Percentiles rank a stretch among this genome's conserved stretches.
phyloP scores from a whole-genome alignment of 768 basidiomycete genomes.

The Strobilomyces confusus region DNA sequence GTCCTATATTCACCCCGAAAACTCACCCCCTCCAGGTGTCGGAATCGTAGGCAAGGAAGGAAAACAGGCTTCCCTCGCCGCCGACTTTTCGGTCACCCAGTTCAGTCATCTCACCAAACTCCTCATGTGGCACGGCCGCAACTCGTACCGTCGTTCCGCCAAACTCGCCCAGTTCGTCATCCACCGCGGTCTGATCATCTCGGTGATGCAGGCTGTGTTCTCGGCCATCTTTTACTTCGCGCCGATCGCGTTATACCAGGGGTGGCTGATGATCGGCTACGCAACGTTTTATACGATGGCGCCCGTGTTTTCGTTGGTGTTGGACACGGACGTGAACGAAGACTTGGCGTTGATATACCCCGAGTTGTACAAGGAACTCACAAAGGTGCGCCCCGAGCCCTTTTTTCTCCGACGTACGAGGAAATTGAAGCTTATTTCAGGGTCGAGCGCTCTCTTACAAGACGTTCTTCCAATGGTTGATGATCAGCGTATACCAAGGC shows the following conservation, averaged over 20 bases:
- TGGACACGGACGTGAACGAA: conserved; percentile 94
- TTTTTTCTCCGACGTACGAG: not conserved
- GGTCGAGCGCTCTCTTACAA: conserved; percentile 94
- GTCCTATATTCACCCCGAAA: not conserved
- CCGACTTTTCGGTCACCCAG: conserved; percentile 97
- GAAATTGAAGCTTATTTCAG: conserved; percentile 35
- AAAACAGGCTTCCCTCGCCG: conserved; percentile 97
- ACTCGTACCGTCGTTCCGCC: conserved; percentile 96
- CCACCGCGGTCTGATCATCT: conserved; percentile 94
- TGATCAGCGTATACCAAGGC: conserved; percentile 98
- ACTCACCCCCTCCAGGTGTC: conserved; percentile 53
- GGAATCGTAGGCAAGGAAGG: conserved; percentile 99
- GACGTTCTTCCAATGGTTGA: conserved; percentile 97
- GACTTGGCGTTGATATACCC: conserved; percentile 94
- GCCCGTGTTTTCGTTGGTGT: conserved; percentile 94
- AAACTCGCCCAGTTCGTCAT: conserved; percentile 99
- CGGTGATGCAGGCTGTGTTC: conserved; percentile 96
- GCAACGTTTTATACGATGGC: conserved; percentile 98
- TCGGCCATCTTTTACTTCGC: conserved; percentile 91
- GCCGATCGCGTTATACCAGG: conserved; percentile 96
- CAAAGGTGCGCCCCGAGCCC: conserved; percentile 56
- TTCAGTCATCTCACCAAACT: conserved; percentile 95
- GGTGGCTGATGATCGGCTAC: conserved; percentile 96
- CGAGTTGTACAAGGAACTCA: conserved; percentile 95
- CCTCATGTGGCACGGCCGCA: conserved; percentile 97